Percentiles rank a stretch among this genome's conserved stretches.
Evolutionary conservation across 805 yeast species (phyloP).

Genomic region (Saccharomycopsis fermentans): DNA sequence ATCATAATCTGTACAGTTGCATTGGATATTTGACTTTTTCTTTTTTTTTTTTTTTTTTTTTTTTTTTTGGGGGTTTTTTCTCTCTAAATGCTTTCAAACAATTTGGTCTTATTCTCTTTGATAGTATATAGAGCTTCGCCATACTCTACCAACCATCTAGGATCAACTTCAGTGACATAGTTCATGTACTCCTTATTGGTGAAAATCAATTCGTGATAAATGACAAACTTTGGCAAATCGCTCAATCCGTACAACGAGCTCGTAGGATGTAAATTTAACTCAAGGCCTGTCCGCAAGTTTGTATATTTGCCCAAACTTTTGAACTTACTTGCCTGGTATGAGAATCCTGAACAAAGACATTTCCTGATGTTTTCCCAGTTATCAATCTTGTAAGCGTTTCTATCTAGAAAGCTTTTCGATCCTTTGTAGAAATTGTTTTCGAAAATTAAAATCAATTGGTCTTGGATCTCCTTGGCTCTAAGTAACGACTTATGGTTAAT

Average conservation of each 20-base stretch:
- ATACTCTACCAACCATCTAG: constrained; percentile 62
- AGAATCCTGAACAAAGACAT: constrained; percentile 58
- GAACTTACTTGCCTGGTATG: constrained; percentile 55
- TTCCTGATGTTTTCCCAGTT: constrained; percentile 48
- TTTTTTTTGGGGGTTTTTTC: no score
- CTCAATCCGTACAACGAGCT: constrained; percentile 52
- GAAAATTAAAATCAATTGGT: constrained; percentile 55
- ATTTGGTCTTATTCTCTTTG: background rate
- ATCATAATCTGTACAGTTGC: no score
- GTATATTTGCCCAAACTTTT: constrained; percentile 46
- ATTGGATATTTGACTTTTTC: background rate
- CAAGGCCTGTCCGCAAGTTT: constrained; percentile 45
- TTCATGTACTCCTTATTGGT: constrained; percentile 91
- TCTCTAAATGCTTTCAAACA: background rate
- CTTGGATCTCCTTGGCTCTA: constrained; percentile 71
- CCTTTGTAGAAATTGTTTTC: constrained; percentile 28
- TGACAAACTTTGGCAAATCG: constrained; percentile 60
- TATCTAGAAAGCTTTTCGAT: background rate
- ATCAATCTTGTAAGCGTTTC: constrained; percentile 25
- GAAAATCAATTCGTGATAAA: constrained; percentile 71
- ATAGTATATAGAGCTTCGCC: constrained; percentile 27
- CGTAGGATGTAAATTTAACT: constrained; percentile 81
- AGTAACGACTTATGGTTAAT: constrained; percentile 69
- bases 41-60: background rate
- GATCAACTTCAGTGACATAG: constrained; percentile 71